Evolutionary conservation across 2,329 filamentous ascomycete species (phyloP).

Genomic region (Teratosphaeria epicoccoides): DNA sequence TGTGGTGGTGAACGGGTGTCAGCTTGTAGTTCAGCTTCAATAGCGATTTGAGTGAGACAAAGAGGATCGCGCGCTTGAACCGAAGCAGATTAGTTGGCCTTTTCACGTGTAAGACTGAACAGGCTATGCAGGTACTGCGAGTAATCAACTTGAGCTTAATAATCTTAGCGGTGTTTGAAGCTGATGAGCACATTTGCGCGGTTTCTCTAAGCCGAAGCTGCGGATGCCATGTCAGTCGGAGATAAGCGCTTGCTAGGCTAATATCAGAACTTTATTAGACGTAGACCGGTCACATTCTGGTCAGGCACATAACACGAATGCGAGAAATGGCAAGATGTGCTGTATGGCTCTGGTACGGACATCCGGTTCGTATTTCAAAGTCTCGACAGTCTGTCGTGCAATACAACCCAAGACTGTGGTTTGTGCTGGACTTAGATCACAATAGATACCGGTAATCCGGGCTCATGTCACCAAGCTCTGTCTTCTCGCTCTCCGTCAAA

Average conservation of each 20-base stretch:
- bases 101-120: background rate
- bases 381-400: no score
- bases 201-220: background rate
- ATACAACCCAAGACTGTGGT: no score
- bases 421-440: background rate
- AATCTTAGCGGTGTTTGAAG: no score
- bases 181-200: background rate
- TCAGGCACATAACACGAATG: no score
- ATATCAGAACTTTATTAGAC: no score
- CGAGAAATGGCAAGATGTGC: no score
- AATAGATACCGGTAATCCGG: slow-evolving; percentile 51
- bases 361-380: no score
- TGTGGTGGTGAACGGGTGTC: background rate
- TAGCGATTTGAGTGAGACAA: background rate
- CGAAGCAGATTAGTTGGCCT: background rate
- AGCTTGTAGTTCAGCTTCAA: background rate
- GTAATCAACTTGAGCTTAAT: no score
- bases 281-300: no score
- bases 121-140: background rate
- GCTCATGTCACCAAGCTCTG: slow-evolving; percentile 48
- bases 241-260: no score
- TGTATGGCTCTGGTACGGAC: no score
- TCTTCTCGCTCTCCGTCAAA: slow-evolving; percentile 53
- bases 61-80: background rate
- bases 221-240: no score